Conservation (phyloP, 2,329 filamentous ascomycete species). For the Periconia macrospinosa region DNA sequence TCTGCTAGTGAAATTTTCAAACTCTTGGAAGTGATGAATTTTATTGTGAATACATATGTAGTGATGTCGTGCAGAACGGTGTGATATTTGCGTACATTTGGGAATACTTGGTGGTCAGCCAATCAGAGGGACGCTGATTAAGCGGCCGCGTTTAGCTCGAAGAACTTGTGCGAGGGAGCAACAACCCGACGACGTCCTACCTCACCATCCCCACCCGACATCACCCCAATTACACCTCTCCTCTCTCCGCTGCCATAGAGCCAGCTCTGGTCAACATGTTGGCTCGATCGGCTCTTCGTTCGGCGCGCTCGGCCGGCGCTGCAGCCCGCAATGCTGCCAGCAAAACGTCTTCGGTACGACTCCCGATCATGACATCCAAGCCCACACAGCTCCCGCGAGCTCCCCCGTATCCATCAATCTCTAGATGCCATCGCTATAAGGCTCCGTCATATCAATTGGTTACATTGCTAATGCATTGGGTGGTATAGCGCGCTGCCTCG, state of each 20-base stretch:
- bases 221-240: slow-evolving; percentile 40
- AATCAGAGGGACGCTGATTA: slow-evolving; percentile 18
- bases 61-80: no score
- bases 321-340: slow-evolving; percentile 67
- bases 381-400: slow-evolving; percentile 32
- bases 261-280: slow-evolving; percentile 70
- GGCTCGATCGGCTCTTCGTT: slow-evolving; percentile 87
- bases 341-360: slow-evolving; percentile 51
- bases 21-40: no score
- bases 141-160: slow-evolving; percentile 11
- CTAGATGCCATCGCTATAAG: slow-evolving; percentile 12
- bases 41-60: no score
- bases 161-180: slow-evolving; percentile 15
- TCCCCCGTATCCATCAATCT: slow-evolving; percentile 21
- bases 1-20: no score
- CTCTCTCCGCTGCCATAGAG: slow-evolving; percentile 35
- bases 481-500: slow-evolving; percentile 62
- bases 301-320: slow-evolving; percentile 81
- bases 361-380: slow-evolving; percentile 30
- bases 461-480: slow-evolving; percentile 33
- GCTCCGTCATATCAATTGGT: slow-evolving; percentile 28
- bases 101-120: slow-evolving; percentile 5
- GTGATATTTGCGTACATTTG: no score
- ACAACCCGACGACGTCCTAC: slow-evolving; percentile 13
- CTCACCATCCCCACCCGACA: slow-evolving; percentile 31